These are phyloP conservation scores for Amanita polypyramis DNA, from an alignment of 768 basidiomycete species.

Conservation along the genomic window DNA sequence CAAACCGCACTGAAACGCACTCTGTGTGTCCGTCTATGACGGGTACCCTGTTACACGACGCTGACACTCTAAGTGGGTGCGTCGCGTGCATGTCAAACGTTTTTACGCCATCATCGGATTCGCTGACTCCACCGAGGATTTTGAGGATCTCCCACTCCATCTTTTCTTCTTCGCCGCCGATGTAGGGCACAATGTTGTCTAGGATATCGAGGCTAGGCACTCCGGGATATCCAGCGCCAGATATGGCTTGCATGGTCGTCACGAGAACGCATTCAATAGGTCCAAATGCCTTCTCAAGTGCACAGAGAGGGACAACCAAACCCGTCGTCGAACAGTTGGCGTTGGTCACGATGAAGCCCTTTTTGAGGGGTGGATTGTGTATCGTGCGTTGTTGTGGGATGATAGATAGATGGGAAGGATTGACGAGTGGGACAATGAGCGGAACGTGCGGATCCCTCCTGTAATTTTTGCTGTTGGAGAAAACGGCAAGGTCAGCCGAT, in stretches of 20 bases:
- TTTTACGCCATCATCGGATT: slow-evolving; percentile 41
- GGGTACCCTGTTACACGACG: slow-evolving; percentile 89
- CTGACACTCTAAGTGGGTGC: slow-evolving; percentile 83
- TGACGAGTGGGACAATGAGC: slow-evolving; percentile 93
- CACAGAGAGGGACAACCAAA: slow-evolving; percentile 81
- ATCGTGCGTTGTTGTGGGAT: slow-evolving; percentile 71
- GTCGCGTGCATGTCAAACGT: slow-evolving; percentile 78
- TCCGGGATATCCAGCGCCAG: slow-evolving; percentile 96
- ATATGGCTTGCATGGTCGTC: slow-evolving; percentile 97
- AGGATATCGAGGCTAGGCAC: slow-evolving; percentile 82
- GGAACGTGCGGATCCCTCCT: slow-evolving; percentile 88
- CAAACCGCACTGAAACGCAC: slow-evolving; percentile 81
- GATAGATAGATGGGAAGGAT: slow-evolving; percentile 76
- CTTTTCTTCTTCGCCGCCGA: slow-evolving; percentile 92
- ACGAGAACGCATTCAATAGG: slow-evolving; percentile 88
- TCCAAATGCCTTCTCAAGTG: slow-evolving; percentile 85
- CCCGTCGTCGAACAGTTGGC: slow-evolving; percentile 98
- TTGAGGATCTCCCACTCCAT: slow-evolving; percentile 99
- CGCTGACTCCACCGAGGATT: slow-evolving; percentile 78
- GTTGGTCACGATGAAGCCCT: slow-evolving; percentile 95
- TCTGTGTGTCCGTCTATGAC: slow-evolving; percentile 95
- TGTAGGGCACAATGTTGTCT: slow-evolving; percentile 94
- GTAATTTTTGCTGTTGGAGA: slow-evolving; percentile 97
- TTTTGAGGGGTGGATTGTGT: slow-evolving; percentile 56
- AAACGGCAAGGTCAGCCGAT: slow-evolving; percentile 79